Evolutionary conservation across 2,329 filamentous ascomycete genomes (phyloP).

Genomic region (Aspergillus fumigatiaffinis): DNA sequence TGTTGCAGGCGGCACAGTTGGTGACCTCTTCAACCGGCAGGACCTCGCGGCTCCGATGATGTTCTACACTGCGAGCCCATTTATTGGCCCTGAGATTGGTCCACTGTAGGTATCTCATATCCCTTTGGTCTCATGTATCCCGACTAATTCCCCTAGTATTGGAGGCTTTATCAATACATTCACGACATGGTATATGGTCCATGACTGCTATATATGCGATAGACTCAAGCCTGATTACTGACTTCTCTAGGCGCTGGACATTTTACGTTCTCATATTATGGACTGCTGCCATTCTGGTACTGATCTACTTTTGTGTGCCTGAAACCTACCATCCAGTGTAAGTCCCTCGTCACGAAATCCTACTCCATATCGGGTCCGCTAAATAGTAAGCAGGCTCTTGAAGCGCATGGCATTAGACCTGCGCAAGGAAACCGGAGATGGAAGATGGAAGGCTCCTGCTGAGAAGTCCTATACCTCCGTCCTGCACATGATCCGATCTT

Average conservation of each 20-base stretch:
- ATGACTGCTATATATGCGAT: too few relatives aligned
- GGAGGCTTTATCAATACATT: slow-evolving; percentile 82
- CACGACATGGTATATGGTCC: slow-evolving; percentile 62
- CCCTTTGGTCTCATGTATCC: too few relatives aligned
- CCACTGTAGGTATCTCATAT: slow-evolving; percentile 39
- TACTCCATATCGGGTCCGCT: slow-evolving; percentile 32
- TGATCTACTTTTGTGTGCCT: slow-evolving; percentile 70
- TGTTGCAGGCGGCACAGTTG: slow-evolving; percentile 80
- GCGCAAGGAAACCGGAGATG: slow-evolving; percentile 72
- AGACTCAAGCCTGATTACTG: background rate
- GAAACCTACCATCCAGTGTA: slow-evolving; percentile 72
- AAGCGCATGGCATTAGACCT: slow-evolving; percentile 66
- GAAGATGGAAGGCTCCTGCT: slow-evolving; percentile 70
- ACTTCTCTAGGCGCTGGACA: slow-evolving; percentile 60
- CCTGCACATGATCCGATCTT: slow-evolving; percentile 53
- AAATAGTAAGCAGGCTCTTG: slow-evolving; percentile 49
- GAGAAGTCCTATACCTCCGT: slow-evolving; percentile 71
- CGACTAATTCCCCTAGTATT: slow-evolving; percentile 20
- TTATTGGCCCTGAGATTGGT: slow-evolving; percentile 54
- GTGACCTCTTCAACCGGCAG: slow-evolving; percentile 67
- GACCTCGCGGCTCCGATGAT: slow-evolving; percentile 79
- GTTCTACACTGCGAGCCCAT: slow-evolving; percentile 65
- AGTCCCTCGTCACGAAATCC: slow-evolving; percentile 25
- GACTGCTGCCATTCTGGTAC: slow-evolving; percentile 59
- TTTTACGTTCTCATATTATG: slow-evolving; percentile 85